Percentiles rank a stretch among this genome's conserved stretches.
Conservation (phyloP, 495 filamentous ascomycete species). For the Xylaria acuta region DNA sequence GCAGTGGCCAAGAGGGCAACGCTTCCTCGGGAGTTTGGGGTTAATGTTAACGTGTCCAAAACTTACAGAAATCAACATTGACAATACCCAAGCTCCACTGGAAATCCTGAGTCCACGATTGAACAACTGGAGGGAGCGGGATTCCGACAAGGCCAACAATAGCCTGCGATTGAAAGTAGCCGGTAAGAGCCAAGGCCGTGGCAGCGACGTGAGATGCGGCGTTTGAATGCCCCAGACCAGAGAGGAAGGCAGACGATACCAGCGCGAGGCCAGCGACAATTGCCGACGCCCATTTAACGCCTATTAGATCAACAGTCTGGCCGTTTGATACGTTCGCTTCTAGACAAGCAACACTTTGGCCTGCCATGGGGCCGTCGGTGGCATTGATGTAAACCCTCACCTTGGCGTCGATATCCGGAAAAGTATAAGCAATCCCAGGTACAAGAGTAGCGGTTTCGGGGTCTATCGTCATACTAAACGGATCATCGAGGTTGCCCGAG, state of each 20-base stretch:
- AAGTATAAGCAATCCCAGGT: conserved; percentile 84
- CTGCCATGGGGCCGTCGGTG: conserved; percentile 48
- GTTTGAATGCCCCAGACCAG: conserved; percentile 88
- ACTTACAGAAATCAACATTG: conserved; percentile 67
- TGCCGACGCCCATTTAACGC: conserved; percentile 90
- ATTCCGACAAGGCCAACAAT: conserved; percentile 89
- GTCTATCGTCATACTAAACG: conserved; percentile 68
- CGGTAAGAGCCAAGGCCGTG: conserved; percentile 88
- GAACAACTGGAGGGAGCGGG: conserved; percentile 84
- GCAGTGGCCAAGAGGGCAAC: background rate
- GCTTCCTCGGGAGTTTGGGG: background rate
- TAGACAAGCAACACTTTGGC: conserved; percentile 78
- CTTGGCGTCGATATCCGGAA: conserved; percentile 93
- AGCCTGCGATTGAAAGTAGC: conserved; percentile 95
- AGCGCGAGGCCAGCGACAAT: conserved; percentile 86
- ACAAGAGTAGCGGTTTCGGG: conserved; percentile 63
- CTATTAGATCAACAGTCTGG: conserved; percentile 88
- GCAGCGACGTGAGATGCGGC: conserved; percentile 95
- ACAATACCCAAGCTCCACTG: conserved; percentile 99
- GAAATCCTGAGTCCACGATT: conserved; percentile 97
- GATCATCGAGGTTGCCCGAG: conserved; percentile 76
- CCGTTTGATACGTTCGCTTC: conserved; percentile 89
- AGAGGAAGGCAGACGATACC: conserved; percentile 79
- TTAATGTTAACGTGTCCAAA: background rate
- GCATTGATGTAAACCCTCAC: conserved; percentile 83